These are phyloP conservation scores for Galeopsis tetrahit DNA, from an alignment of 257 asterid species.

Conservation along the genomic window DNA sequence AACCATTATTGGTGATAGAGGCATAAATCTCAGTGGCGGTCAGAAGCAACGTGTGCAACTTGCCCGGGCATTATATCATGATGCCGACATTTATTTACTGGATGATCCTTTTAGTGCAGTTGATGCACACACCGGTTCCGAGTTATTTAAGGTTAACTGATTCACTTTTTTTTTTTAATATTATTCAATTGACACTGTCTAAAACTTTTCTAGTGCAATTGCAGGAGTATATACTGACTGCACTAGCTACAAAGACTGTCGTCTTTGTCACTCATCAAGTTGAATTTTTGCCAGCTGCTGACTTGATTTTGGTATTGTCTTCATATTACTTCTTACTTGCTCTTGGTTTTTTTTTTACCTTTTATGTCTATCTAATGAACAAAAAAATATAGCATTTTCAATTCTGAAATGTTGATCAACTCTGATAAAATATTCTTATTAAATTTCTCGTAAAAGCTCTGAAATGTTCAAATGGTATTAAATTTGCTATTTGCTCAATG, in stretches of 20 bases:
- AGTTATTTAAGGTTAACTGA: slow-evolving; percentile 72
- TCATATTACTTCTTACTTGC: slow-evolving; percentile 10
- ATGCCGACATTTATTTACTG: slow-evolving; percentile 90
- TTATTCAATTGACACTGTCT: slow-evolving; percentile 31
- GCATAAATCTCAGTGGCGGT: slow-evolving; percentile 98
- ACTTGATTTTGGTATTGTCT: slow-evolving; percentile 85
- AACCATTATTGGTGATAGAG: slow-evolving; percentile 98
- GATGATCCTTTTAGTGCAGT: slow-evolving; percentile 99
- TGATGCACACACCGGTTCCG: slow-evolving; percentile 98
- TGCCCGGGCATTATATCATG: slow-evolving; percentile 97
- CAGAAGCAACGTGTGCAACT: slow-evolving; percentile 98
- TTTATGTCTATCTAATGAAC: slow-evolving; percentile 15
- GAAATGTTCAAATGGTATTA: slow-evolving; percentile 18
- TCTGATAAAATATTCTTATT: slow-evolving; percentile 5
- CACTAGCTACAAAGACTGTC: slow-evolving; percentile 80
- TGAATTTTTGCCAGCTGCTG: slow-evolving; percentile 94
- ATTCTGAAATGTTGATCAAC: neutral
- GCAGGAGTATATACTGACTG: slow-evolving; percentile 95
- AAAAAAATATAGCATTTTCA: neutral
- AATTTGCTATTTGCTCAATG: slow-evolving; percentile 14
- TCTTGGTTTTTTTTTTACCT: slow-evolving; percentile 5
- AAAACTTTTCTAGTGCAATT: slow-evolving; percentile 36
- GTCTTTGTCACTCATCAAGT: slow-evolving; percentile 97
- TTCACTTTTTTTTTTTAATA: neutral
- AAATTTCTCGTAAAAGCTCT: neutral